A percentile compares a stretch with the other conserved stretches of the same genome.
phyloP scores from a whole-genome alignment of 2,329 filamentous ascomycete genomes.

The Aspergillus melleus region DNA sequence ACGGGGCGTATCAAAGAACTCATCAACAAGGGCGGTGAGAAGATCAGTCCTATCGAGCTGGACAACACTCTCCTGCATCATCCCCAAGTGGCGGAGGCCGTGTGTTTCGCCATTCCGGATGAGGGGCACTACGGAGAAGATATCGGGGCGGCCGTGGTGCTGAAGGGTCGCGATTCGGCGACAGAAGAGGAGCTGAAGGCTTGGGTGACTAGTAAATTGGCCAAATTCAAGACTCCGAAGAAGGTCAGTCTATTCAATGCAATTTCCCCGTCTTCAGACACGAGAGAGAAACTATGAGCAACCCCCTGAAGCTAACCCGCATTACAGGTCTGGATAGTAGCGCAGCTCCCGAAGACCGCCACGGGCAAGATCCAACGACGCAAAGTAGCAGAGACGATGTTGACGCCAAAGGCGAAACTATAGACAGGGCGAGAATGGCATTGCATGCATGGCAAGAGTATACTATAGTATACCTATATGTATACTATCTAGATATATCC shows the following conservation, averaged over 20 bases:
- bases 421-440: constrained; percentile 27
- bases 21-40: constrained; percentile 86
- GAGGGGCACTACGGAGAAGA: constrained; percentile 78
- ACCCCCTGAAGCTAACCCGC: neutral
- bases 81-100: constrained; percentile 71
- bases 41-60: constrained; percentile 84
- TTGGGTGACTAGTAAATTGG: constrained; percentile 69
- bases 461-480: neutral
- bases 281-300: neutral
- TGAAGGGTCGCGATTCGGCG: constrained; percentile 63
- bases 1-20: constrained; percentile 92
- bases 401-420: constrained; percentile 55
- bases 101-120: constrained; percentile 79
- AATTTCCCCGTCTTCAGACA: constrained; percentile 11
- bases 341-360: constrained; percentile 87
- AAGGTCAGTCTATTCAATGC: constrained; percentile 55
- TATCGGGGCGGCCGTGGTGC: constrained; percentile 72
- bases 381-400: constrained; percentile 83
- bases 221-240: constrained; percentile 84
- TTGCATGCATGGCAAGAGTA: neutral
- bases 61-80: constrained; percentile 79
- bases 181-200: constrained; percentile 62
- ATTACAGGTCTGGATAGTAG: constrained; percentile 71
- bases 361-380: constrained; percentile 85
- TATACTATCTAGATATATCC: neutral